Evolutionary conservation across 306 rosid genomes (phyloP).

Genomic region (Corylus avellana): DNA sequence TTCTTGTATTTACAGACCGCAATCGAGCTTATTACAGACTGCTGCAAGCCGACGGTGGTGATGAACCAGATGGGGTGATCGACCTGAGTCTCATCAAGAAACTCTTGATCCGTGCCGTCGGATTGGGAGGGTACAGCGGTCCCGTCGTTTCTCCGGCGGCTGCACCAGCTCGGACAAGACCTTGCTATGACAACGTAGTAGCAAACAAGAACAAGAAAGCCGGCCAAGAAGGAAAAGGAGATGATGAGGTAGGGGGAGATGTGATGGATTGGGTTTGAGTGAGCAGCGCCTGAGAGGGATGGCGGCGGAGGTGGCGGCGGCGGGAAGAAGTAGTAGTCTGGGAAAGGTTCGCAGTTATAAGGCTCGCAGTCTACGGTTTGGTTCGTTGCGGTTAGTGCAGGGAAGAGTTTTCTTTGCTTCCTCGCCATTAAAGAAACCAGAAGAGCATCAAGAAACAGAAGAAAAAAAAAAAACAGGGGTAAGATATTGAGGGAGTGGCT

Average conservation of each 20-base stretch:
- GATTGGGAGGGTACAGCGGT: slow-evolving; percentile 22
- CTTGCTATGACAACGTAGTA: slow-evolving; percentile 54
- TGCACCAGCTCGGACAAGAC: slow-evolving; percentile 46
- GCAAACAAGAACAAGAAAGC: slow-evolving; percentile 39
- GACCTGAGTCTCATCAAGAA: slow-evolving; percentile 46
- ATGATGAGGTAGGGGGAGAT: slow-evolving; percentile 50
- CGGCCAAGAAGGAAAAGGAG: slow-evolving; percentile 39
- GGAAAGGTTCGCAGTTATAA: slow-evolving; percentile 47
- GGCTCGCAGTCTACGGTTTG: slow-evolving; percentile 54
- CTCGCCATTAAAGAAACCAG: slow-evolving; percentile 40
- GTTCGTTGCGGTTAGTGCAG: slow-evolving; percentile 32
- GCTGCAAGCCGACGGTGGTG: slow-evolving; percentile 64
- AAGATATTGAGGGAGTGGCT: slow-evolving; percentile 27
- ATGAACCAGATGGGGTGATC: slow-evolving; percentile 77
- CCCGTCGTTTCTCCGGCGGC: slow-evolving; percentile 25
- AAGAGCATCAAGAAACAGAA: slow-evolving; percentile 16
- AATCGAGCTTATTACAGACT: slow-evolving; percentile 64
- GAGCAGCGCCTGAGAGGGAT: slow-evolving; percentile 21
- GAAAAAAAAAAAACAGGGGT: neutral
- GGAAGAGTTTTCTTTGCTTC: slow-evolving; percentile 68
- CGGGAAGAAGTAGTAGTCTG: slow-evolving; percentile 39
- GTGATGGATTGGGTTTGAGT: slow-evolving; percentile 16
- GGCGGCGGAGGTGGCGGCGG: slow-evolving; percentile 42
- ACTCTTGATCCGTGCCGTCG: slow-evolving; percentile 33
- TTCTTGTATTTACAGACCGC: slow-evolving; percentile 48